Percentiles rank a stretch among this genome's conserved stretches.
phyloP scores from a whole-genome alignment of 352 stramenopile species.

The Phytophthora pinifolia region DNA sequence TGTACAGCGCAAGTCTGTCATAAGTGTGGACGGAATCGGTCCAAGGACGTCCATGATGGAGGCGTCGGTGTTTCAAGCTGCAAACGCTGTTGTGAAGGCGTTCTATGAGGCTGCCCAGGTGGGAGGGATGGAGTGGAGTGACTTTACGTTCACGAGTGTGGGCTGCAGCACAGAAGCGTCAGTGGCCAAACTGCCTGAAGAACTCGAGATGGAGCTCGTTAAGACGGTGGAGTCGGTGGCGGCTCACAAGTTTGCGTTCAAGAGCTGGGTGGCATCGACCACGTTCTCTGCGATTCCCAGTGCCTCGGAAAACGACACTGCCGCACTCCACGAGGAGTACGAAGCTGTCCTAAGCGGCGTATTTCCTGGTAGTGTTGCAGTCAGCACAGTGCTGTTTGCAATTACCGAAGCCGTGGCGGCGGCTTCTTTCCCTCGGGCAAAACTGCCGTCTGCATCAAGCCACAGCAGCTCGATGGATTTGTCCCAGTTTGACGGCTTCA shows the following conservation, averaged over 20 bases:
- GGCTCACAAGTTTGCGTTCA: conserved; percentile 58
- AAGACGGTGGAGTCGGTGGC: conserved; percentile 33
- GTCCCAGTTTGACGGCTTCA: conserved; percentile 40
- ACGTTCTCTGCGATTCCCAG: conserved; percentile 41
- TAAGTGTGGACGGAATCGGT: conserved; percentile 1
- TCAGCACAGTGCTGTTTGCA: conserved; percentile 55
- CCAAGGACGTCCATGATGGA: conserved; percentile 6
- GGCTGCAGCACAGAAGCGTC: conserved; percentile 22
- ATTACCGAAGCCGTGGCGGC: conserved; percentile 47
- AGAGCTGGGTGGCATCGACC: conserved; percentile 54
- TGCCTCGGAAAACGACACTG: neutral
- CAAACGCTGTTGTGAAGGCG: conserved; percentile 39
- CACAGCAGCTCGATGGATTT: conserved; percentile 5
- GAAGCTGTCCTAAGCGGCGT: conserved; percentile 32
- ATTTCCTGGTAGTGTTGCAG: conserved; percentile 48
- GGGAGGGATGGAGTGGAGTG: conserved; percentile 70
- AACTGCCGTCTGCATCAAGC: neutral
- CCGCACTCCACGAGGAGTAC: conserved; percentile 28
- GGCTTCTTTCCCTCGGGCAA: conserved; percentile 2
- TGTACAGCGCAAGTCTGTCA: neutral
- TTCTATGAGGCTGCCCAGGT: conserved; percentile 42
- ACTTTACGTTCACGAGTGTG: conserved; percentile 69
- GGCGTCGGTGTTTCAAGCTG: conserved; percentile 39
- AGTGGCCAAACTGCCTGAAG: conserved; percentile 23
- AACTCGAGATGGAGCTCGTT: conserved; percentile 43